A percentile compares a stretch with the other conserved stretches of the same genome.
Conservation (phyloP, 1,284 basidiomycete genomes). For the Meripilus lineatus region DNA sequence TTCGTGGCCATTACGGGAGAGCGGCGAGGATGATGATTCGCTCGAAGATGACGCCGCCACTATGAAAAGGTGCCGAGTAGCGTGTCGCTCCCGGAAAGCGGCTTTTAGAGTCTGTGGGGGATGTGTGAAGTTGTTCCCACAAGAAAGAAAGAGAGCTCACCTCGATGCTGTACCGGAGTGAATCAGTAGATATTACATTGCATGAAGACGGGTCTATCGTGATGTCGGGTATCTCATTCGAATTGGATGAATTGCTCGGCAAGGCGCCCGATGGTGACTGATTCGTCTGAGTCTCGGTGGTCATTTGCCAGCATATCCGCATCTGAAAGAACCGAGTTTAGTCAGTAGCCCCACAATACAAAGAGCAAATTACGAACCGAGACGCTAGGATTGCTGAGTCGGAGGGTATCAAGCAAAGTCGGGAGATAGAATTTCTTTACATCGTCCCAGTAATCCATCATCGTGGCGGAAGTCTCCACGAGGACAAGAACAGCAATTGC, state of each 20-base stretch:
- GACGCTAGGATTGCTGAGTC: conserved; percentile 18
- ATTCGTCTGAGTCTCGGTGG: conserved; percentile 11
- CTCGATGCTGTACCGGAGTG: conserved; percentile 17
- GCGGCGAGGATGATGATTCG: neutral
- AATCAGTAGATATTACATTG: conserved; percentile 15
- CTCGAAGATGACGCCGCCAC: conserved; percentile 40
- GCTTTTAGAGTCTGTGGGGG: conserved; percentile 34
- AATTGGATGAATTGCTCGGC: neutral
- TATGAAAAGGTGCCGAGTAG: conserved; percentile 50
- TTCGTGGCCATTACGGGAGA: neutral
- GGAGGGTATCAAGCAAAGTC: conserved; percentile 40
- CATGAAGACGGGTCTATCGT: conserved; percentile 10
- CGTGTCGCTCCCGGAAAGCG: conserved; percentile 30
- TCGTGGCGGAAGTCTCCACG: conserved; percentile 54
- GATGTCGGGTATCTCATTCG: conserved; percentile 15
- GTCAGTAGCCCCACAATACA: conserved; percentile 1
- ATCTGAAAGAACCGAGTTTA: too few relatives aligned
- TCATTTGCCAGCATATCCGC: conserved; percentile 35
- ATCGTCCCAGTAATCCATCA: conserved; percentile 48
- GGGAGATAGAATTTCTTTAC: conserved; percentile 50
- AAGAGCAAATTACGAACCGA: conserved; percentile 3
- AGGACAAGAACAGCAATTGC: conserved; percentile 48
- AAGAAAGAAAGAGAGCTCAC: conserved; percentile 10
- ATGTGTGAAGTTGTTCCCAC: neutral
- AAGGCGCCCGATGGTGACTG: neutral